Conservation (phyloP, 305 asterid species). For the Coffea humblotiana region DNA sequence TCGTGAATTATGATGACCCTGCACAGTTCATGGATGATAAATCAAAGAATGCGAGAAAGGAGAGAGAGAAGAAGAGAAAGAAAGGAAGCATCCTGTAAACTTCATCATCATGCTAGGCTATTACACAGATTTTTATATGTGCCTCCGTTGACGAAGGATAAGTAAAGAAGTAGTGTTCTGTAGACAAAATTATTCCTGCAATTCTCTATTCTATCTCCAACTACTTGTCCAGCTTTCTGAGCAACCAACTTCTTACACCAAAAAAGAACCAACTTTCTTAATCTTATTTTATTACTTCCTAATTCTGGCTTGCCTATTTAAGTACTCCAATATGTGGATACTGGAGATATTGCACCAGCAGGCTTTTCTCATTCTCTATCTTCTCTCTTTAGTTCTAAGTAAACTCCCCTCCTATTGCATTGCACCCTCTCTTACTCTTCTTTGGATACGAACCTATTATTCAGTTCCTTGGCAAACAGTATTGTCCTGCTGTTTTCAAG, state of each 20-base stretch:
- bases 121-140: conserved; percentile 28
- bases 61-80: conserved; percentile 21
- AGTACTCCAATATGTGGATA: conserved; percentile 44
- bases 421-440: conserved; percentile 22
- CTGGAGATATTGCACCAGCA: conserved; percentile 52
- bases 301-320: conserved; percentile 64
- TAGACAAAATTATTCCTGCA: conserved; percentile 45
- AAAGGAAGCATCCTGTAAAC: conserved; percentile 53
- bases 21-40: conserved; percentile 15
- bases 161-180: conserved; percentile 20
- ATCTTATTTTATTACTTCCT: conserved; percentile 35
- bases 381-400: conserved; percentile 22
- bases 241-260: conserved; percentile 52
- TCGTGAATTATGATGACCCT: conserved; percentile 22
- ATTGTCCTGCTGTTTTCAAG: background rate
- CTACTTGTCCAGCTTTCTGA: conserved; percentile 52
- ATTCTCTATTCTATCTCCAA: conserved; percentile 42
- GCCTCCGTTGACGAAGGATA: conserved; percentile 60
- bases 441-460: conserved; percentile 6
- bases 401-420: conserved; percentile 18
- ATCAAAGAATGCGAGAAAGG: conserved; percentile 1
- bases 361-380: conserved; percentile 47
- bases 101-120: conserved; percentile 62
- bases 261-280: conserved; percentile 27
- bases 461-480: conserved; percentile 4